These are phyloP conservation scores for Eutypa lata DNA, from an alignment of 2,329 filamentous ascomycete species.

Conservation along the genomic window DNA sequence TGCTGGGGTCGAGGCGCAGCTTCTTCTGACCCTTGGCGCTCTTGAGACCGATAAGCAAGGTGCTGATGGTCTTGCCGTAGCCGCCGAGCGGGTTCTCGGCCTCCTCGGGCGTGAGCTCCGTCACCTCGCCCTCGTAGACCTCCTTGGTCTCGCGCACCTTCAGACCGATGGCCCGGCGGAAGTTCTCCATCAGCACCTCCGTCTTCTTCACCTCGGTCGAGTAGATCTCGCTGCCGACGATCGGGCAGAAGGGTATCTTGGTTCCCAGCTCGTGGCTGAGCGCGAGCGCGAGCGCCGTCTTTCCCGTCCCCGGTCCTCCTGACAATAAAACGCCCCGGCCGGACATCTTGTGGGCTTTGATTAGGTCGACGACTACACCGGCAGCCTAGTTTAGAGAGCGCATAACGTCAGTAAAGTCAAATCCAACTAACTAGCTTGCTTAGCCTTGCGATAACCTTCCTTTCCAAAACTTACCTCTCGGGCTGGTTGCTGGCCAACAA, in stretches of 20 bases:
- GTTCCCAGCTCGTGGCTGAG: conserved; percentile 96
- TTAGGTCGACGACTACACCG: conserved; percentile 92
- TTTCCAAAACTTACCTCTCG: conserved; percentile 65
- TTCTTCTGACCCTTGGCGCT: conserved; percentile 97
- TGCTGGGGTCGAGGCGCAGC: conserved; percentile 91
- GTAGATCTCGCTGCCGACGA: conserved; percentile 97
- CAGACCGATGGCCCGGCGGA: conserved; percentile 90
- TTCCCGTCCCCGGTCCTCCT: conserved; percentile 92
- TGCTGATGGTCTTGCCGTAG: conserved; percentile 96
- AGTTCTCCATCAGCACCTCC: conserved; percentile 98
- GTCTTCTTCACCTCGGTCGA: conserved; percentile 99
- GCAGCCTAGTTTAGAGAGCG: conserved; percentile 62
- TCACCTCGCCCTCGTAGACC: conserved; percentile 98
- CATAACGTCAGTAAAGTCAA: neutral
- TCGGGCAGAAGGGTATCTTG: conserved; percentile 97
- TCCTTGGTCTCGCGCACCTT: conserved; percentile 98
- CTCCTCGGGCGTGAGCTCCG: conserved; percentile 95
- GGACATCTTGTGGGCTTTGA: conserved; percentile 96
- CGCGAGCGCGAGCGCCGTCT: conserved; percentile 91
- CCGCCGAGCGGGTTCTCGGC: conserved; percentile 95
- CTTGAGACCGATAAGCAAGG: conserved; percentile 90
- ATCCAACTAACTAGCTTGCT: conserved; percentile 1
- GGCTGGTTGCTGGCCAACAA: conserved; percentile 83
- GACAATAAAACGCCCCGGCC: conserved; percentile 90
- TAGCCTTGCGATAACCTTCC: neutral